Evolutionary conservation across 495 filamentous ascomycete genomes (phyloP).

Genomic region (Choiromyces venosus): DNA sequence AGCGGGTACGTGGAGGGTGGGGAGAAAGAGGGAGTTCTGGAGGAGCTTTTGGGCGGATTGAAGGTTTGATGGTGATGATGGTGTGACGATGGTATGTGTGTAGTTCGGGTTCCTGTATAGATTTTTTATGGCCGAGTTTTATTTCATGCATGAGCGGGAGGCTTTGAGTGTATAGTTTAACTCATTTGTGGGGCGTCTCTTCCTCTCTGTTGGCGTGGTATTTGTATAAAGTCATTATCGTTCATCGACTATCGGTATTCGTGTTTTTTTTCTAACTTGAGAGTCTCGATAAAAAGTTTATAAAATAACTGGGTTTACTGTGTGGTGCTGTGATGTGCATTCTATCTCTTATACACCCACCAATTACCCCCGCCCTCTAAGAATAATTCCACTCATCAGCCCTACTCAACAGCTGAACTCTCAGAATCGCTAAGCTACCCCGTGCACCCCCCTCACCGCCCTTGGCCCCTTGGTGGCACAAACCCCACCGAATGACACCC

Average conservation of each 20-base stretch:
- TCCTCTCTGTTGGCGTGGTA: not conserved
- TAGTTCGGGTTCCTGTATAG: not conserved
- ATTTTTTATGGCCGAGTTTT: not conserved
- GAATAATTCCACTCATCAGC: no score
- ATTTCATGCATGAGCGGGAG: not conserved
- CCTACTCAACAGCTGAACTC: no score
- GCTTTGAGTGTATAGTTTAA: not conserved
- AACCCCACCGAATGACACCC: not conserved
- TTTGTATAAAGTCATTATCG: not conserved
- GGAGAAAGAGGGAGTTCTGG: conserved; percentile 13
- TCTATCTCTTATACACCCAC: not conserved
- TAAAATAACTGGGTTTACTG: no score
- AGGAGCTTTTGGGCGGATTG: conserved; percentile 19
- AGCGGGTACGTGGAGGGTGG: conserved; percentile 7
- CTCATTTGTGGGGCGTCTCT: not conserved
- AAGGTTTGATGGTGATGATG: conserved; percentile 22
- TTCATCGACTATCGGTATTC: not conserved
- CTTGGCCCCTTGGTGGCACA: no score
- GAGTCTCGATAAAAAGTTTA: not conserved
- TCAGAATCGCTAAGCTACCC: no score
- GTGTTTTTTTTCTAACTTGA: not conserved
- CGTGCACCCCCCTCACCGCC: no score
- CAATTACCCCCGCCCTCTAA: not conserved
- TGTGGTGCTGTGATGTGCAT: not conserved
- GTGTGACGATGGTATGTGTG: not conserved